These are phyloP conservation scores for Scalesia atractyloides DNA, from an alignment of 129 eudicot species.

Conservation along the genomic window DNA sequence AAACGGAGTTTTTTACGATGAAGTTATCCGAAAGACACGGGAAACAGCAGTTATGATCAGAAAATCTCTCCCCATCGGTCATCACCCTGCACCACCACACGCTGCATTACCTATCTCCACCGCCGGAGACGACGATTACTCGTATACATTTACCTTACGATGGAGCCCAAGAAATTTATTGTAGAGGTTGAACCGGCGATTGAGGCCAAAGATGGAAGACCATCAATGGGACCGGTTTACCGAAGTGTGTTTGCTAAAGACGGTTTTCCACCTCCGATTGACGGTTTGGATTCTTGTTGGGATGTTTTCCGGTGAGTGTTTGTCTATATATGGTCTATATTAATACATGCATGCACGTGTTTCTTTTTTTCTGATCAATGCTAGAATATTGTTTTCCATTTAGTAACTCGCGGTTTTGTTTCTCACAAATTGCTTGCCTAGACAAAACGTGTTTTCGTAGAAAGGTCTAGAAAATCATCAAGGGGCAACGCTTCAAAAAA, in stretches of 20 bases:
- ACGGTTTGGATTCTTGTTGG: slow-evolving; percentile 80
- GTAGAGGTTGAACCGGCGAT: slow-evolving; percentile 71
- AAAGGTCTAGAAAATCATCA: no score
- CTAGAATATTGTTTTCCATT: no score
- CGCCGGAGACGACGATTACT: neutral
- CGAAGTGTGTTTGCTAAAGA: slow-evolving; percentile 67
- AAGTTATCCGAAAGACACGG: neutral
- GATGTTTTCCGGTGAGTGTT: slow-evolving; percentile 73
- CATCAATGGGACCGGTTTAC: slow-evolving; percentile 82
- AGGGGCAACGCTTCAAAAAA: no score
- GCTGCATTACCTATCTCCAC: slow-evolving; percentile 2
- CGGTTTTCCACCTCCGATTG: slow-evolving; percentile 63
- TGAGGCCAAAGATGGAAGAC: slow-evolving; percentile 56
- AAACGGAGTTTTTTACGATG: neutral
- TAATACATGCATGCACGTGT: no score
- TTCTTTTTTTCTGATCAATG: no score
- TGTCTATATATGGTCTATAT: neutral
- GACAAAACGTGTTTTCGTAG: no score
- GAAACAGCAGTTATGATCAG: slow-evolving; percentile 19
- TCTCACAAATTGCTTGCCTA: no score
- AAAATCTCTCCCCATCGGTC: slow-evolving; percentile 26
- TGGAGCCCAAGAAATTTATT: slow-evolving; percentile 54
- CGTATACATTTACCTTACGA: slow-evolving; percentile 19
- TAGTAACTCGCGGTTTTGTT: no score
- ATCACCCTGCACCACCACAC: slow-evolving; percentile 17